Base-by-base conservation (phyloP, 768 basidiomycete genomes). In the Hericium rajendrae region DNA sequence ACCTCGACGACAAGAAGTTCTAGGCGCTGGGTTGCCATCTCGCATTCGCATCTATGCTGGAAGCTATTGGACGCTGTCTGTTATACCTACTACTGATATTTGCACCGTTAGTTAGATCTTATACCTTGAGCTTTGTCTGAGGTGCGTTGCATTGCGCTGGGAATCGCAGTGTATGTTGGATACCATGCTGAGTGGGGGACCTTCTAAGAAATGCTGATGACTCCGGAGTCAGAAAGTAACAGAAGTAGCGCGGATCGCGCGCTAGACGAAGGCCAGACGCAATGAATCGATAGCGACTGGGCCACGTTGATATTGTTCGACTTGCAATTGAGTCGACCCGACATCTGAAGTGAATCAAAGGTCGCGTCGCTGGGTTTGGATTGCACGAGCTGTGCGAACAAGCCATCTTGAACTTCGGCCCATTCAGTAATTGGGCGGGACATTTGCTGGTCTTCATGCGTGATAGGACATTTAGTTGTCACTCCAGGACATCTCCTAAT, bases 1-100 rank as follows among this genome's bases (percentile, higher is more conserved):
- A 41, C 41, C 40, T n/a, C 20, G 50, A 62, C 22, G 57, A 56
- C 32, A 60, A 57, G 20, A 62, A 32, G 59, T 46, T 18, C 20
- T 46, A 46, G 43, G 41, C 26, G 22, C 70, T 70, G 16, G 58
- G 57, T 58, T 69, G 65, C 32, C 32, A 10, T 32, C 32, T 32
- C 28, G 4, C 28, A 32, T 32, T 32, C 32, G 32, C 32, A 32
- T 32, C 32, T 32, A 8, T 8, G 32, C 9, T 32, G 32, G 32
- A 32, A 32, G 32, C 32, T 32, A 32, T 32, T 3, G 32, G 32
- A 32, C 32, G 6, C 6, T 32, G 32, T 8, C 32, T 32, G 32
- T 32, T 32, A 32, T 32, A 32, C 16, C n/a, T n/a, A 46, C 43
- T n/a, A 46, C n/a, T n/a, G 20, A 20, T 46, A 20, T 11, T 46